Conservation (phyloP, 306 rosid genomes). For the Cucumis cinereus region DNA sequence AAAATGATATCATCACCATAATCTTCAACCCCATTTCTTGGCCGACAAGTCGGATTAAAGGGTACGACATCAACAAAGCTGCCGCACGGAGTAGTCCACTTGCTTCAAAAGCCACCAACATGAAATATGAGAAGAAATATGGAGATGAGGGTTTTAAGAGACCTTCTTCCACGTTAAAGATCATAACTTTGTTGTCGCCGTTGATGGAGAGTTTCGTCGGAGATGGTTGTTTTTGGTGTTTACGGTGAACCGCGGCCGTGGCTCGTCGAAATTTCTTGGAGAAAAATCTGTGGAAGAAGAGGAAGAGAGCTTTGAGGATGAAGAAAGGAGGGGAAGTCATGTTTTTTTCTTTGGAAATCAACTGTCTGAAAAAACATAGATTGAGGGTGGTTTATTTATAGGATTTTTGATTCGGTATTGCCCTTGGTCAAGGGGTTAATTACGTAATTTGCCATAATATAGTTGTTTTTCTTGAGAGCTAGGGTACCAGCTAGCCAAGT, state of each 20-base stretch:
- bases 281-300: slow-evolving; percentile 42
- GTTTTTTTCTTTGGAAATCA: neutral
- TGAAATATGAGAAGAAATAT: slow-evolving; percentile 60
- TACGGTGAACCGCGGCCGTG: slow-evolving; percentile 15
- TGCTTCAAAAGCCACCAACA: slow-evolving; percentile 87
- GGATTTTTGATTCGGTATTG: neutral
- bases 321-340: slow-evolving; percentile 26
- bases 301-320: slow-evolving; percentile 36
- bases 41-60: slow-evolving; percentile 35
- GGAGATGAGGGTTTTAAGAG: slow-evolving; percentile 37
- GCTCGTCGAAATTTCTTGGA: slow-evolving; percentile 21
- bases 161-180: slow-evolving; percentile 60
- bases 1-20: slow-evolving; percentile 68
- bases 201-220: slow-evolving; percentile 20
- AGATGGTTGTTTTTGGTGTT: slow-evolving; percentile 26
- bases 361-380: neutral
- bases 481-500: neutral
- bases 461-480: neutral
- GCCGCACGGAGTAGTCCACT: slow-evolving; percentile 47
- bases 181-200: slow-evolving; percentile 27
- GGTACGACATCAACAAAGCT: slow-evolving; percentile 37
- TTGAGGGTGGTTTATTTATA: neutral
- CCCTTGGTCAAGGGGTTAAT: neutral
- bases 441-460: neutral
- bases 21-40: slow-evolving; percentile 42